phyloP scores from a whole-genome alignment of 202 grass and related monocot species.

The Cymbopogon flexuosus region DNA sequence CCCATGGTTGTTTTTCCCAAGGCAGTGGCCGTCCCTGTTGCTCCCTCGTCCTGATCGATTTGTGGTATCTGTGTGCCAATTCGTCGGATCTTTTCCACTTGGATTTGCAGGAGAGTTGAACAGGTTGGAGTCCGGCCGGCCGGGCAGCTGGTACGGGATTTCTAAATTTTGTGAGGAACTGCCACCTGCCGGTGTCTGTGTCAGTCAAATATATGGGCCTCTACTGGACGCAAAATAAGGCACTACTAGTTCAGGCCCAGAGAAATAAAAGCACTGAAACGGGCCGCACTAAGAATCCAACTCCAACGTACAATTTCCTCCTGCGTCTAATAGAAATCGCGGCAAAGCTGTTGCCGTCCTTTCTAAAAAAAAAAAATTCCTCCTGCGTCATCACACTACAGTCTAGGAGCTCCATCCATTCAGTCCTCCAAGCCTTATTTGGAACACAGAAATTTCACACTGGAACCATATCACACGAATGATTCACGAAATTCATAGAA shows the following conservation, averaged over 20 bases:
- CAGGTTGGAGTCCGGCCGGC: not conserved
- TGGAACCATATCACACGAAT: conserved; percentile 6
- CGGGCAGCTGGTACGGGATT: not conserved
- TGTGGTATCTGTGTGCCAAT: not conserved
- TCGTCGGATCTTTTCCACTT: not conserved
- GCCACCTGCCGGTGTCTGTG: not conserved
- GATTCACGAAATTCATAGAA: too few relatives aligned
- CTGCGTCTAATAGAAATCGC: too few relatives aligned
- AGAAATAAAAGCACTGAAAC: not conserved
- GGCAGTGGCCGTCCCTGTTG: not conserved
- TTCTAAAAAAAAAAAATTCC: too few relatives aligned
- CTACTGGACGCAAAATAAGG: not conserved
- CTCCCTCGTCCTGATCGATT: not conserved
- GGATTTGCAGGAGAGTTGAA: not conserved
- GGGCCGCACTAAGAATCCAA: not conserved
- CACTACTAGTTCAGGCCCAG: not conserved
- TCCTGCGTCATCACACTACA: too few relatives aligned
- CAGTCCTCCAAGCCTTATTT: too few relatives aligned
- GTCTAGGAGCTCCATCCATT: too few relatives aligned
- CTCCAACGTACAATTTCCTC: too few relatives aligned
- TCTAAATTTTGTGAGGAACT: not conserved
- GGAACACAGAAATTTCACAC: conserved; percentile 27
- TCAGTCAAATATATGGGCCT: not conserved
- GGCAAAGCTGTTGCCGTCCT: too few relatives aligned
- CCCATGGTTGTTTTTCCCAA: too few relatives aligned